These are phyloP conservation scores for Avena atlantica DNA, from an alignment of 176 grass and related monocot genomes.

Conservation along the genomic window DNA sequence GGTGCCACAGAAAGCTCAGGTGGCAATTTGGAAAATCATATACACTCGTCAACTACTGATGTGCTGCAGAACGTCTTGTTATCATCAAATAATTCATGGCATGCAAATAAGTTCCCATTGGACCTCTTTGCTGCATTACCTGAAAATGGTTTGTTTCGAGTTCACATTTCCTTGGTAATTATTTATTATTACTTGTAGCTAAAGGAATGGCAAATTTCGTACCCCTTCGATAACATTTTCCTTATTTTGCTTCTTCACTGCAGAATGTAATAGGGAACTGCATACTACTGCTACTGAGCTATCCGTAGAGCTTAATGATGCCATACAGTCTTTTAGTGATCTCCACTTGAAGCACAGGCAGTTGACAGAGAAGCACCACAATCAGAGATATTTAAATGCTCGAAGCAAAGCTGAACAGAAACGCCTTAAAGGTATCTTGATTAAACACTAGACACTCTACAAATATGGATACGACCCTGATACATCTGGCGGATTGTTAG, in stretches of 20 bases:
- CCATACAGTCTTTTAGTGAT: constrained; percentile 56
- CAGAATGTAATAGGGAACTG: constrained; percentile 55
- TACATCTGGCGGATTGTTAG: not conserved
- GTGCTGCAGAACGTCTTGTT: constrained; percentile 56
- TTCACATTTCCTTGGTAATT: constrained; percentile 45
- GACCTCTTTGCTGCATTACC: constrained; percentile 49
- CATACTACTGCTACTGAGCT: constrained; percentile 40
- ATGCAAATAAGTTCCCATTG: constrained; percentile 46
- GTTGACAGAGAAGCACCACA: constrained; percentile 57
- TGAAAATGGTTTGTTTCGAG: constrained; percentile 56
- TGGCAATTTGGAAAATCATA: constrained; percentile 53
- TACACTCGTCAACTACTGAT: constrained; percentile 46
- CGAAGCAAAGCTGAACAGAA: constrained; percentile 72
- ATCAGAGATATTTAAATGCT: constrained; percentile 57
- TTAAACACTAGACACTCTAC: constrained; percentile 28
- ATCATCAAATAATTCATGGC: constrained; percentile 57
- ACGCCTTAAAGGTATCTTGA: constrained; percentile 73
- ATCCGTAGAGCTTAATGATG: constrained; percentile 56
- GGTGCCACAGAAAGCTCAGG: constrained; percentile 71
- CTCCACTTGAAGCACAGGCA: constrained; percentile 81
- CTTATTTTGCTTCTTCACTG: constrained; percentile 44
- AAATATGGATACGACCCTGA: not conserved
- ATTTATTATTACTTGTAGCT: constrained; percentile 32
- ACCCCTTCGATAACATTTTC: constrained; percentile 2
- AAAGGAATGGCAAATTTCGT: not conserved